Evolutionary conservation across 176 grass and related monocot species (phyloP).

Genomic region (Thalia dealbata): DNA sequence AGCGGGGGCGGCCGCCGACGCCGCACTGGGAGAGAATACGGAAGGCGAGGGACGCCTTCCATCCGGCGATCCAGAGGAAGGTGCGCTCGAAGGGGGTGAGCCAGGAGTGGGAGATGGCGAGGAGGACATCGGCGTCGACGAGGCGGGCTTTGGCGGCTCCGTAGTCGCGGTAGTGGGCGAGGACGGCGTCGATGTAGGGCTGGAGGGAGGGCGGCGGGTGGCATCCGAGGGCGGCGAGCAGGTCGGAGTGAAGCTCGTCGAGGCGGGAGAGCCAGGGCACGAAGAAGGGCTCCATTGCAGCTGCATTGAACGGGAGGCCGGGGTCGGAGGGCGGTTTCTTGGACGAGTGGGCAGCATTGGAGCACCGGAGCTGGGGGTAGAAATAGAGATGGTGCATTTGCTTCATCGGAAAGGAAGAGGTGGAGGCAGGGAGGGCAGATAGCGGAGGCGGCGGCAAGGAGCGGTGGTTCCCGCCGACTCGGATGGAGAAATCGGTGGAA

Average conservation of each 20-base stretch:
- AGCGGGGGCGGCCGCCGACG: not conserved
- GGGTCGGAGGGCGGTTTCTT: no score
- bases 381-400: not conserved
- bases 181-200: slow-evolving; percentile 24
- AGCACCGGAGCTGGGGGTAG: not conserved
- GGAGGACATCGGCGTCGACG: slow-evolving; percentile 43
- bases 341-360: not conserved
- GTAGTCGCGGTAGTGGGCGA: slow-evolving; percentile 40
- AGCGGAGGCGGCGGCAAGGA: not conserved
- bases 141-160: slow-evolving; percentile 43
- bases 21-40: slow-evolving; percentile 19
- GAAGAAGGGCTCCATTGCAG: slow-evolving; percentile 54
- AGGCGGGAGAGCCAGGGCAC: slow-evolving; percentile 36
- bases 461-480: no score
- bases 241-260: slow-evolving; percentile 36
- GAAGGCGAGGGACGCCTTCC: slow-evolving; percentile 55
- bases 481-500: no score
- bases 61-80: slow-evolving; percentile 72
- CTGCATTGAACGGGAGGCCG: not conserved
- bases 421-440: not conserved
- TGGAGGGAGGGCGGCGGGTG: slow-evolving; percentile 1
- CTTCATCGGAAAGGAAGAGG: not conserved
- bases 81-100: slow-evolving; percentile 73
- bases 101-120: slow-evolving; percentile 41
- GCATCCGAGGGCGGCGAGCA: slow-evolving; percentile 25